Conservation (phyloP, 2,329 filamentous ascomycete species). For the Aspergillus amoenus region DNA sequence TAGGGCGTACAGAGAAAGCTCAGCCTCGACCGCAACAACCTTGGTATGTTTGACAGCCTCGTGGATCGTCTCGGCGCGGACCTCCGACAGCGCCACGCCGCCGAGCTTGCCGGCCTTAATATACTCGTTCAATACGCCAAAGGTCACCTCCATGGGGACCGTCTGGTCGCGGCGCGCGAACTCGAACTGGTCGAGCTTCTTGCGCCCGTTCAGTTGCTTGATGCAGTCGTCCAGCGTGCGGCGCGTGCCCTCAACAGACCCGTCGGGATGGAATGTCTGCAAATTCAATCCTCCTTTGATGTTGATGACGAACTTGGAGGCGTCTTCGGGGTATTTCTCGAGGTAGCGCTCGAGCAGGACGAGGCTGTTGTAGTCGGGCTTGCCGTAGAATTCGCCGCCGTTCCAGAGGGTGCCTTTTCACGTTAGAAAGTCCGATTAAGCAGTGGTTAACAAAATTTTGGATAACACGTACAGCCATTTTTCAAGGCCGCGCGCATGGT, state of each 20-base stretch:
- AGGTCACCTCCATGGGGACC: constrained; percentile 49
- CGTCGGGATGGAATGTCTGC: constrained; percentile 45
- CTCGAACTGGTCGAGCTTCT: constrained; percentile 62
- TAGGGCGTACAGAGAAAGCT: constrained; percentile 55
- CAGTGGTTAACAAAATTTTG: too few relatives aligned
- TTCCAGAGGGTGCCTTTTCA: constrained; percentile 58
- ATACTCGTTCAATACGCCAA: constrained; percentile 38
- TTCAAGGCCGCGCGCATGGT: neutral
- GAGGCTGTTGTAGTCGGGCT: constrained; percentile 56
- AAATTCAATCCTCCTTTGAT: constrained; percentile 59
- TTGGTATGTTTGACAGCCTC: constrained; percentile 28
- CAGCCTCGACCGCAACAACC: constrained; percentile 60
- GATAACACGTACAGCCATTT: constrained; percentile 5
- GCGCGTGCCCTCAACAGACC: constrained; percentile 55
- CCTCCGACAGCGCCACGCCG: constrained; percentile 45
- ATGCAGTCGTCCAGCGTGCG: constrained; percentile 60
- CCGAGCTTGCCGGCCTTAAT: constrained; percentile 46
- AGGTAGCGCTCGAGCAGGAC: constrained; percentile 64
- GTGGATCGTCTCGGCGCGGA: constrained; percentile 46
- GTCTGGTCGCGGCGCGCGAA: constrained; percentile 57
- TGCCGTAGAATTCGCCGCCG: constrained; percentile 65
- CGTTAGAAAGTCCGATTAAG: too few relatives aligned
- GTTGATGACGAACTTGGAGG: constrained; percentile 59
- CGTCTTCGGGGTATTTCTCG: constrained; percentile 62
- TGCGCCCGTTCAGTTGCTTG: constrained; percentile 53